phyloP scores from a whole-genome alignment of 2,329 filamentous ascomycete species.

The Celoporthe dispersa region DNA sequence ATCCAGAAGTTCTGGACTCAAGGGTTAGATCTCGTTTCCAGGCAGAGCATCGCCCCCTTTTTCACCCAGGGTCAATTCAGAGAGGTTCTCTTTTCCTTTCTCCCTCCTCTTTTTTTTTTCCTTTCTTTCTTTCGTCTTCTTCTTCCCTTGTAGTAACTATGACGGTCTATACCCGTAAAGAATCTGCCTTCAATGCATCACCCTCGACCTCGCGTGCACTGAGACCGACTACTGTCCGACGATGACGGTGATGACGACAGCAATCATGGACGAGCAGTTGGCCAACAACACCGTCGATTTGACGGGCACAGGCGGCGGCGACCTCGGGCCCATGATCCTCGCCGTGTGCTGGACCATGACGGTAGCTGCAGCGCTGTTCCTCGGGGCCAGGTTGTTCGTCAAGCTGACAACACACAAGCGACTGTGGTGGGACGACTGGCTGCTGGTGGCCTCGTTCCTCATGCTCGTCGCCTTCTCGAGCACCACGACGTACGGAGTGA shows the following conservation, averaged over 20 bases:
- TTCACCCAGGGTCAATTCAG: neutral
- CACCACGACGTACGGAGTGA: conserved; percentile 1
- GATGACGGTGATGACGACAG: neutral
- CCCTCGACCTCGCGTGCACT: neutral
- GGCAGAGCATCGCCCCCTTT: neutral
- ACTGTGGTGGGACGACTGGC: conserved; percentile 17
- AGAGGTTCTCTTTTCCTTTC: too few species aligned
- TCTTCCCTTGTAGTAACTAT: neutral
- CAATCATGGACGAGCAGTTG: neutral
- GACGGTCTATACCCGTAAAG: neutral
- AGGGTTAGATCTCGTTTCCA: neutral
- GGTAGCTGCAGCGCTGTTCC: neutral
- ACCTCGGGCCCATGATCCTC: conserved; percentile 5
- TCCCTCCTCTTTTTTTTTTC: too few species aligned
- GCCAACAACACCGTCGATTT: neutral
- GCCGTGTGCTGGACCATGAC: conserved; percentile 12
- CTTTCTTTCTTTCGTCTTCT: neutral
- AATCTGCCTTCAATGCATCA: neutral
- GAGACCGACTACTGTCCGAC: neutral
- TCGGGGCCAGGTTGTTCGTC: neutral
- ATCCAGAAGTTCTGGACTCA: neutral
- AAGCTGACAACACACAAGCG: conserved; percentile 7
- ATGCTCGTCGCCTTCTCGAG: conserved; percentile 11
- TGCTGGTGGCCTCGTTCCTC: conserved; percentile 11
- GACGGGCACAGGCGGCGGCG: neutral